Evolutionary conservation across 2,329 filamentous ascomycete genomes (phyloP).

Genomic region (Pezicula rhizophila): DNA sequence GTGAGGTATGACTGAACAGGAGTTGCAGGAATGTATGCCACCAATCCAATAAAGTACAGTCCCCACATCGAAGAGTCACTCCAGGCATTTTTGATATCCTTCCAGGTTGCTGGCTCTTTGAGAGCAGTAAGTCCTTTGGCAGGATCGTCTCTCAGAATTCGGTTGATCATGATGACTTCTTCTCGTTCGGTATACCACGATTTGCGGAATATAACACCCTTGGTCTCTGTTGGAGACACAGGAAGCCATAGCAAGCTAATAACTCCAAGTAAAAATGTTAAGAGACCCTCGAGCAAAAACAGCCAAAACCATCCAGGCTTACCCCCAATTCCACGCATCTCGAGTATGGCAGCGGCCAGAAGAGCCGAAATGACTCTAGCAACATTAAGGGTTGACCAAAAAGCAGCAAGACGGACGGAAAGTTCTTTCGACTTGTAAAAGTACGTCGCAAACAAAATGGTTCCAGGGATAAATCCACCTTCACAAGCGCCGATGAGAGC

Average conservation of each 20-base stretch:
- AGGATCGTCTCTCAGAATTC: slow-evolving; percentile 46
- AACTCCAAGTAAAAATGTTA: slow-evolving; percentile 43
- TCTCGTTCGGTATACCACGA: slow-evolving; percentile 63
- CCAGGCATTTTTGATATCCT: slow-evolving; percentile 39
- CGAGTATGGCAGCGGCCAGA: slow-evolving; percentile 39
- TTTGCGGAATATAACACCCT: slow-evolving; percentile 52
- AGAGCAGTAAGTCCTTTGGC: slow-evolving; percentile 44
- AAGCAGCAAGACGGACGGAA: slow-evolving; percentile 59
- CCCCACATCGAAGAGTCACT: slow-evolving; percentile 43
- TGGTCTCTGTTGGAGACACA: slow-evolving; percentile 59
- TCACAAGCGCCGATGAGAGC: slow-evolving; percentile 48
- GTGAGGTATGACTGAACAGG: slow-evolving; percentile 46
- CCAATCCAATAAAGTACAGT: slow-evolving; percentile 41
- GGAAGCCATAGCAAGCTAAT: slow-evolving; percentile 54
- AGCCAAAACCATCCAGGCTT: slow-evolving; percentile 52
- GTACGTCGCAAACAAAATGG: slow-evolving; percentile 62
- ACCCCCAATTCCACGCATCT: slow-evolving; percentile 42
- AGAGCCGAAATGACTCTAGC: slow-evolving; percentile 40
- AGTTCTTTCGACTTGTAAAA: slow-evolving; percentile 67
- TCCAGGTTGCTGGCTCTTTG: slow-evolving; percentile 35
- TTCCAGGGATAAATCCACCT: slow-evolving; percentile 53
- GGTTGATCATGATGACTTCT: slow-evolving; percentile 65
- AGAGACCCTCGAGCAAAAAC: slow-evolving; percentile 36
- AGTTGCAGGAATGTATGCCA: slow-evolving; percentile 42
- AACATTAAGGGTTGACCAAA: slow-evolving; percentile 53